phyloP scores from a whole-genome alignment of 192 early-diverging fungal species.

The Coemansia sp. region DNA sequence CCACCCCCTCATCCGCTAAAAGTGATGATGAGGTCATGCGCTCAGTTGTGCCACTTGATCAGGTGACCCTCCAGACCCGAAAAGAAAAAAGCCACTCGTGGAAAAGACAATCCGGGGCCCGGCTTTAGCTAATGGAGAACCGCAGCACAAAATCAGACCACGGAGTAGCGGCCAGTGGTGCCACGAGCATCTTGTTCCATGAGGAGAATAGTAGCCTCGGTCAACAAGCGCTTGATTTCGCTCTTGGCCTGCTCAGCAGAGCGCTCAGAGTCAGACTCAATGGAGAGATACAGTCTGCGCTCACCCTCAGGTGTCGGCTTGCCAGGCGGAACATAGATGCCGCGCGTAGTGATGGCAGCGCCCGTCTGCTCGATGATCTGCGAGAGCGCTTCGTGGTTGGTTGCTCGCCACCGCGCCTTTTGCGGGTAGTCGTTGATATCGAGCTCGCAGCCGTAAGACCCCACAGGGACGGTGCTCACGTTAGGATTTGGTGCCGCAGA shows the following conservation, averaged over 20 bases:
- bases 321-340: constrained; percentile 83
- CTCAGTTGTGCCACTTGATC: not conserved
- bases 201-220: constrained; percentile 76
- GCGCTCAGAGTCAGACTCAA: constrained; percentile 89
- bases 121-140: no score
- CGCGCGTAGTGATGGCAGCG: constrained; percentile 93
- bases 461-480: constrained; percentile 17
- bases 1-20: constrained; percentile 7
- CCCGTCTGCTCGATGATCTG: constrained; percentile 91
- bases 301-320: constrained; percentile 74
- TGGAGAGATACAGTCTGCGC: constrained; percentile 91
- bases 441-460: constrained; percentile 64
- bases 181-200: constrained; percentile 67
- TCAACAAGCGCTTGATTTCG: constrained; percentile 90
- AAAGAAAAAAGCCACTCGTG: no score
- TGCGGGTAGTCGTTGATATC: constrained; percentile 98
- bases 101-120: no score
- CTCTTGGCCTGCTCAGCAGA: constrained; percentile 88
- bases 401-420: constrained; percentile 93
- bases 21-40: not conserved
- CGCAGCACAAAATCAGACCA: constrained; percentile 27
- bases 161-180: constrained; percentile 46
- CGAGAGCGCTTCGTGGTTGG: constrained; percentile 91
- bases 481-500: not conserved
- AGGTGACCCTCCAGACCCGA: not conserved